Conservation (phyloP, 768 basidiomycete genomes). For the Kwoniella sp. region DNA sequence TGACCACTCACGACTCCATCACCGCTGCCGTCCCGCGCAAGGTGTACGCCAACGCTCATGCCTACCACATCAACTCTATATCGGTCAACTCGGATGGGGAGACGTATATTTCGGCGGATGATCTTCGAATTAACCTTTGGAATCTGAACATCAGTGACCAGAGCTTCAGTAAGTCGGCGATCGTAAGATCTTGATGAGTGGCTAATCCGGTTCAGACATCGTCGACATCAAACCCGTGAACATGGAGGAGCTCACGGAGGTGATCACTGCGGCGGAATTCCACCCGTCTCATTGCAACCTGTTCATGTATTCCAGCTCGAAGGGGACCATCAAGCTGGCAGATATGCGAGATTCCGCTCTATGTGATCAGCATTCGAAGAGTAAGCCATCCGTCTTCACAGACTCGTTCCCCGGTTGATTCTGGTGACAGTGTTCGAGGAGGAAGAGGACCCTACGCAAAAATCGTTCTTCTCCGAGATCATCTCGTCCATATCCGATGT, state of each 20-base stretch:
- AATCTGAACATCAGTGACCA: constrained; percentile 97
- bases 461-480: constrained; percentile 99
- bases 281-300: constrained; percentile 95
- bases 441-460: constrained; percentile 93
- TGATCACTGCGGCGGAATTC: constrained; percentile 99
- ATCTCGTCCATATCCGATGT: constrained; percentile 99
- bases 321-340: constrained; percentile 98
- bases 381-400: constrained; percentile 60
- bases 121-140: constrained; percentile 95
- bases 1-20: constrained; percentile 92
- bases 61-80: constrained; percentile 99
- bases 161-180: constrained; percentile 79
- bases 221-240: constrained; percentile 99
- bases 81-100: constrained; percentile 99
- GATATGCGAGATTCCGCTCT: constrained; percentile 98
- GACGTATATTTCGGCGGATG: constrained; percentile 99
- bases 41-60: constrained; percentile 98
- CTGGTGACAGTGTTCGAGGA: constrained; percentile 81
- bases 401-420: constrained; percentile 4
- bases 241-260: constrained; percentile 99
- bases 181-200: neutral
- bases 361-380: constrained; percentile 93
- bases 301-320: constrained; percentile 99
- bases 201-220: constrained; percentile 65
- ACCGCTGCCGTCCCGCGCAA: constrained; percentile 97